Evolutionary conservation across 2,329 filamentous ascomycete species (phyloP).

Genomic region (Sporothrix schenckii): DNA sequence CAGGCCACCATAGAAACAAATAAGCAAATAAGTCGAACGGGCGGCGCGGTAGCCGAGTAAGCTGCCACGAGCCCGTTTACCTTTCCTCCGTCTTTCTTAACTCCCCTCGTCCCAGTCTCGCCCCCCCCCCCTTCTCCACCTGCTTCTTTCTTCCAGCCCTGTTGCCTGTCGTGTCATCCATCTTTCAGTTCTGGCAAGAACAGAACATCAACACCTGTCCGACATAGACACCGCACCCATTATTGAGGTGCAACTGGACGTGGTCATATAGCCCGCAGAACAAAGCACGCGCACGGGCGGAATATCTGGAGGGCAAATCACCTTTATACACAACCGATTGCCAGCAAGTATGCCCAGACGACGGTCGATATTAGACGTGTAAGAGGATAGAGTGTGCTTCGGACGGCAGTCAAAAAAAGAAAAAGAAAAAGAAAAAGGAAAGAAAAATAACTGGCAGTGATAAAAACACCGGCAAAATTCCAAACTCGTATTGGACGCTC

Average conservation of each 20-base stretch:
- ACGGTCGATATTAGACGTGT: background rate
- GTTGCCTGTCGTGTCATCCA: slow-evolving; percentile 2
- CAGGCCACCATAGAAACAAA: slow-evolving; percentile 12
- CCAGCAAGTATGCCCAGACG: background rate
- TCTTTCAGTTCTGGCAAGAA: background rate
- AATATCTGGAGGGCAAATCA: background rate
- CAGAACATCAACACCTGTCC: slow-evolving; percentile 9
- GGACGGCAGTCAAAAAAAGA: background rate
- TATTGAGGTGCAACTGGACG: slow-evolving; percentile 13
- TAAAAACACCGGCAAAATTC: slow-evolving; percentile 13
- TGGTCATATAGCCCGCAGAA: slow-evolving; percentile 8
- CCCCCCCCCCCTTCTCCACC: background rate
- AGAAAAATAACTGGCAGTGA: background rate
- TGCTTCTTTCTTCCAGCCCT: slow-evolving; percentile 1
- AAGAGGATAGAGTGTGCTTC: background rate
- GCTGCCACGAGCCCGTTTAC: background rate
- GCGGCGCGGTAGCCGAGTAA: background rate
- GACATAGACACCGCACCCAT: background rate
- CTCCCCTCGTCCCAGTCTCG: background rate
- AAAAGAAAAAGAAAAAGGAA: no score
- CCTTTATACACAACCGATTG: background rate
- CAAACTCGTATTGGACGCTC: background rate
- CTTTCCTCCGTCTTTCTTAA: background rate
- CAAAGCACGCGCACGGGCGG: slow-evolving; percentile 5
- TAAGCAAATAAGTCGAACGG: background rate